phyloP scores from a whole-genome alignment of 495 filamentous ascomycete species.

The Podospora pseudopauciseta region DNA sequence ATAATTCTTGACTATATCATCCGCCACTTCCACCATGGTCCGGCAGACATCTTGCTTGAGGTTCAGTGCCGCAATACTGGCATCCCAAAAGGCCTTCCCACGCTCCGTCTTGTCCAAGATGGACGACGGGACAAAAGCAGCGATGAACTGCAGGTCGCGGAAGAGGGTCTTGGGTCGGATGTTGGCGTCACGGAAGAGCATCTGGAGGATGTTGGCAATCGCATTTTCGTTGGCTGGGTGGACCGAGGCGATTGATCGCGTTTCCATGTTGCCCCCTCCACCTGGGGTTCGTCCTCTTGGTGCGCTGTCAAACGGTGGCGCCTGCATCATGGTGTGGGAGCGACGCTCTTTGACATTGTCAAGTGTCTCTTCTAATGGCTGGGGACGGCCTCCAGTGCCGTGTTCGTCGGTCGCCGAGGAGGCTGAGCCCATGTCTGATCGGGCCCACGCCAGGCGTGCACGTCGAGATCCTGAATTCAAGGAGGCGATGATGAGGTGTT shows the following conservation, averaged over 20 bases:
- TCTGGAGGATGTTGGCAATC: conserved; percentile 74
- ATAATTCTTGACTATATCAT: conserved; percentile 64
- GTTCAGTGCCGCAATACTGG: conserved; percentile 78
- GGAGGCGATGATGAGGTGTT: conserved; percentile 75
- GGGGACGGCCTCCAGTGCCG: conserved; percentile 23
- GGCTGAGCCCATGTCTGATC: conserved; percentile 35
- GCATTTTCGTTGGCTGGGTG: conserved; percentile 59
- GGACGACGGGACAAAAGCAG: conserved; percentile 78
- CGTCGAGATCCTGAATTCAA: conserved; percentile 50
- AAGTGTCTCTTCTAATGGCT: conserved; percentile 60
- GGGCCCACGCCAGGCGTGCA: conserved; percentile 33
- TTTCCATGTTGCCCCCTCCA: conserved; percentile 34
- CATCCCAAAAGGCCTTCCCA: conserved; percentile 93
- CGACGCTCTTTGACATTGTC: conserved; percentile 67
- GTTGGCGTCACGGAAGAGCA: conserved; percentile 70
- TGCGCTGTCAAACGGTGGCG: conserved; percentile 23
- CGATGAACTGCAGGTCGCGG: conserved; percentile 92
- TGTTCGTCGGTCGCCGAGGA: conserved; percentile 35
- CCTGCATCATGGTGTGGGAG: conserved; percentile 50
- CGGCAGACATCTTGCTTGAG: conserved; percentile 87
- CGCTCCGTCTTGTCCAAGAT: conserved; percentile 80
- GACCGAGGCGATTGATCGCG: conserved; percentile 42
- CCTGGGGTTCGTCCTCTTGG: conserved; percentile 28
- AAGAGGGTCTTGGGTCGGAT: conserved; percentile 88
- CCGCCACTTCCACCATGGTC: conserved; percentile 84